Conservation (phyloP, 495 filamentous ascomycete species). For the Pseudoneurospora amorphoporcata region DNA sequence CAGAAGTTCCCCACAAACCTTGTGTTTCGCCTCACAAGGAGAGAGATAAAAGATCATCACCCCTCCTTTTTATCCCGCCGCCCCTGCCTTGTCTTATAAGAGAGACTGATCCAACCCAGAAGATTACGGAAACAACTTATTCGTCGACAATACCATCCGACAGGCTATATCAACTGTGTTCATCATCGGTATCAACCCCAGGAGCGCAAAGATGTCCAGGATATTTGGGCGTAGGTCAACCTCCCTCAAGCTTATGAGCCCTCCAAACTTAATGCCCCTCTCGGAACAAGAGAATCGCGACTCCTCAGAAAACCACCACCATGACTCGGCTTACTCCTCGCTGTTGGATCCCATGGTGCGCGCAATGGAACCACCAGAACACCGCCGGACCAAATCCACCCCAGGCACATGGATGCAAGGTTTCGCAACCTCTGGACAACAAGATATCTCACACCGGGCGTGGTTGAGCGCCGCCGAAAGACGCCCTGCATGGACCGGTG, state of each 20-base stretch:
- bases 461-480: slow-evolving; percentile 17
- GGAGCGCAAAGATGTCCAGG: background rate
- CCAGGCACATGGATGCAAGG: background rate
- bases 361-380: background rate
- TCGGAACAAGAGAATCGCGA: background rate
- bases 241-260: background rate
- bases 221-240: background rate
- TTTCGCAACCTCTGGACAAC: background rate
- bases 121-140: background rate
- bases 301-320: slow-evolving; percentile 4
- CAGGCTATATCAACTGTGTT: background rate
- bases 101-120: background rate
- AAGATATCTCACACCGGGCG: background rate
- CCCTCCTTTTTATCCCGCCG: background rate
- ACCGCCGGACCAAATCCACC: slow-evolving; percentile 1
- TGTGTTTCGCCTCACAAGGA: background rate
- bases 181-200: background rate
- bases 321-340: slow-evolving; percentile 18
- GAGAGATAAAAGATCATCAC: background rate
- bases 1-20: background rate
- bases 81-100: background rate
- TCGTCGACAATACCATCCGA: background rate
- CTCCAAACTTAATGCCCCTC: background rate
- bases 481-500: slow-evolving; percentile 10
- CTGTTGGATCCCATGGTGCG: slow-evolving; percentile 11